A percentile compares a stretch with the other conserved stretches of the same genome.
phyloP scores from a whole-genome alignment of 495 filamentous ascomycete species.

The Letharia columbiana region DNA sequence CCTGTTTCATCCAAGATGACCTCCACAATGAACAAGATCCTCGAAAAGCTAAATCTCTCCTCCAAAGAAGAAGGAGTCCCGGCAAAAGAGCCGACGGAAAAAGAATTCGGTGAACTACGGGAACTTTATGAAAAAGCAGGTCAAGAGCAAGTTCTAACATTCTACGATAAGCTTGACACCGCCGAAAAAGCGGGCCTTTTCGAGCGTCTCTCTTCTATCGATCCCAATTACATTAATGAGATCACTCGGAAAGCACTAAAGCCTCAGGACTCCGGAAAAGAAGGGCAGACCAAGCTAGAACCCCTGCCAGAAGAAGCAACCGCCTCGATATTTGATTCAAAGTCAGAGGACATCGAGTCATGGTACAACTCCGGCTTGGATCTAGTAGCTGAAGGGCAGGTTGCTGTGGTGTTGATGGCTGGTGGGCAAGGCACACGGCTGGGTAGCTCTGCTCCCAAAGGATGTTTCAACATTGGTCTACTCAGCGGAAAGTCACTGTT shows the following conservation, averaged over 20 bases:
- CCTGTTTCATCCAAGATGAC: constrained; percentile 30
- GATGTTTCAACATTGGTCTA: constrained; percentile 91
- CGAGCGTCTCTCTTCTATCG: constrained; percentile 70
- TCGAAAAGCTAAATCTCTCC: constrained; percentile 47
- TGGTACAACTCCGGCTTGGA: constrained; percentile 85
- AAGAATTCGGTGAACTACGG: constrained; percentile 65
- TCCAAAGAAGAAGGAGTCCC: constrained; percentile 33
- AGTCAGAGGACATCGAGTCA: constrained; percentile 63
- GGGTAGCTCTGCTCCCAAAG: constrained; percentile 92
- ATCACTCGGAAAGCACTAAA: constrained; percentile 74
- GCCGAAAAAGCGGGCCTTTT: constrained; percentile 71
- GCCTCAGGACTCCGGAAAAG: constrained; percentile 45
- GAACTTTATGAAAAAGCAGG: constrained; percentile 67
- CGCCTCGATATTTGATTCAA: constrained; percentile 87
- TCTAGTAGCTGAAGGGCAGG: constrained; percentile 78
- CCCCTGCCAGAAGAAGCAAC: constrained; percentile 83
- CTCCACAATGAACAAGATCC: constrained; percentile 46
- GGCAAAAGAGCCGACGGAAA: constrained; percentile 57
- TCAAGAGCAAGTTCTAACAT: constrained; percentile 87
- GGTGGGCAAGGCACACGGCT: constrained; percentile 93
- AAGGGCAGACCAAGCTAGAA: constrained; percentile 57
- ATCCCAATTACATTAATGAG: constrained; percentile 74
- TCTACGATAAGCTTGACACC: constrained; percentile 67
- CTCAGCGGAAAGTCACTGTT: constrained; percentile 90
- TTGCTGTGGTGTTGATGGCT: constrained; percentile 93